Percentiles rank a stretch among this genome's conserved stretches.
These are phyloP conservation scores for Brasilioporus rufonigricans DNA, from an alignment of 768 basidiomycete genomes.

Conservation along the genomic window DNA sequence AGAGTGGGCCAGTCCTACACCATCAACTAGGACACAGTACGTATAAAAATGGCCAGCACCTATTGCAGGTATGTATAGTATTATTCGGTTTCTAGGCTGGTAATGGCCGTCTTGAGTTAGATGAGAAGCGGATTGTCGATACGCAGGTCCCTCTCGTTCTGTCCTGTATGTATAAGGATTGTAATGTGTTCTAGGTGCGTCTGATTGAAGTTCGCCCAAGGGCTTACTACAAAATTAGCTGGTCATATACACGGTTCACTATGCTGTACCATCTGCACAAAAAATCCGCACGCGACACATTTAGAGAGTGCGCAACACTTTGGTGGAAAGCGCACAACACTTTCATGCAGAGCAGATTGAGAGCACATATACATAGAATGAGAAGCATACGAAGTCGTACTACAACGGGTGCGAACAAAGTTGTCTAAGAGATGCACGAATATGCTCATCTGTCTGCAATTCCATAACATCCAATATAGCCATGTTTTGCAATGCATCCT, in stretches of 20 bases:
- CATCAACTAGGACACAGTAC: constrained; percentile 14
- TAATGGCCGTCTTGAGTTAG: constrained; percentile 7
- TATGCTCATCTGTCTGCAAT: neutral
- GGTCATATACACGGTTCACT: constrained; percentile 39
- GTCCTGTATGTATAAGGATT: too few relatives aligned
- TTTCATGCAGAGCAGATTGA: too few relatives aligned
- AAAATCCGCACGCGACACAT: too few relatives aligned
- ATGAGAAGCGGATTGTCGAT: constrained; percentile 28
- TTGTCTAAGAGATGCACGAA: neutral
- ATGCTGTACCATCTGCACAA: constrained; percentile 37
- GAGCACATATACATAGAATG: too few relatives aligned
- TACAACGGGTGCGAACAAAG: too few relatives aligned
- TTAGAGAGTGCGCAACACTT: too few relatives aligned
- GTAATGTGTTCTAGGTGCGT: too few relatives aligned
- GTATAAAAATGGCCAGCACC: too few relatives aligned
- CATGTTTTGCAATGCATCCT: neutral
- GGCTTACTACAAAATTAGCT: constrained; percentile 36
- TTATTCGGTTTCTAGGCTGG: neutral
- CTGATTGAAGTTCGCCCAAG: constrained; percentile 2
- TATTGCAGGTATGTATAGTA: constrained; percentile 17
- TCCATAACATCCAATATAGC: neutral
- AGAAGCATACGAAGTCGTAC: too few relatives aligned
- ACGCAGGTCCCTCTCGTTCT: too few relatives aligned
- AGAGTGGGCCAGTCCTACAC: constrained; percentile 10
- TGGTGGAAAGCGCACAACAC: too few relatives aligned